Percentiles rank a stretch among this genome's conserved stretches.
These are phyloP conservation scores for Gillenia trifoliata DNA, from an alignment of 306 rosid species.

Conservation along the genomic window DNA sequence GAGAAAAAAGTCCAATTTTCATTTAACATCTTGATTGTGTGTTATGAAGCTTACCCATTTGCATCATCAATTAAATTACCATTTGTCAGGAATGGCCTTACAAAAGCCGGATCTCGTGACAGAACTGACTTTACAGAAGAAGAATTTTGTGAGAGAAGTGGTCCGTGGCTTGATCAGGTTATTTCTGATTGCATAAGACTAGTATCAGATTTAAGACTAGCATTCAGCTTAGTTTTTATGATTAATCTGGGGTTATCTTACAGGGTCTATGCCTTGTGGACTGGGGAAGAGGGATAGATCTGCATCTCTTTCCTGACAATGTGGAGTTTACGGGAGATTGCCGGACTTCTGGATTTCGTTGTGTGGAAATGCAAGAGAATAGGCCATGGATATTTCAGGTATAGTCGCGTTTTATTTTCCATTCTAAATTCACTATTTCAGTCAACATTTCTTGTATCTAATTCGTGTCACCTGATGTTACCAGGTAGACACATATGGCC, in stretches of 20 bases:
- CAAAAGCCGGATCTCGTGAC: constrained; percentile 40
- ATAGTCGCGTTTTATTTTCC: constrained; percentile 23
- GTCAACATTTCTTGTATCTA: constrained; percentile 8
- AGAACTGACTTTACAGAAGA: constrained; percentile 33
- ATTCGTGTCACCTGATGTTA: constrained; percentile 12
- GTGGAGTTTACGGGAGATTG: constrained; percentile 69
- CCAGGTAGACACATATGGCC: constrained; percentile 84
- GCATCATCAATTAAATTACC: constrained; percentile 8
- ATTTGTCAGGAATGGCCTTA: constrained; percentile 10
- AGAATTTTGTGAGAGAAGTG: constrained; percentile 52
- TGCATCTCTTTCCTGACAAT: constrained; percentile 66
- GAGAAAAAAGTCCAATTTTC: too few relatives aligned
- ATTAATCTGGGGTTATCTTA: constrained; percentile 18
- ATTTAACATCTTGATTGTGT: not conserved
- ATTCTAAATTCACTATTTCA: constrained; percentile 7
- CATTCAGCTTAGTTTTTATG: constrained; percentile 9
- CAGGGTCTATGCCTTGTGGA: constrained; percentile 97
- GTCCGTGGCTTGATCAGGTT: constrained; percentile 88
- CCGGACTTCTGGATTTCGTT: constrained; percentile 89
- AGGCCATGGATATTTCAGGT: constrained; percentile 90
- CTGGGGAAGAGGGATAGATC: constrained; percentile 98
- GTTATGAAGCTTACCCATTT: constrained; percentile 1
- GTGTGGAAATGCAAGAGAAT: constrained; percentile 79
- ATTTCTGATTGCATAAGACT: constrained; percentile 14
- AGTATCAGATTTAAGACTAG: constrained; percentile 1